Evolutionary conservation across 495 filamentous ascomycete genomes (phyloP).

Genomic region (Patellaria atrata): DNA sequence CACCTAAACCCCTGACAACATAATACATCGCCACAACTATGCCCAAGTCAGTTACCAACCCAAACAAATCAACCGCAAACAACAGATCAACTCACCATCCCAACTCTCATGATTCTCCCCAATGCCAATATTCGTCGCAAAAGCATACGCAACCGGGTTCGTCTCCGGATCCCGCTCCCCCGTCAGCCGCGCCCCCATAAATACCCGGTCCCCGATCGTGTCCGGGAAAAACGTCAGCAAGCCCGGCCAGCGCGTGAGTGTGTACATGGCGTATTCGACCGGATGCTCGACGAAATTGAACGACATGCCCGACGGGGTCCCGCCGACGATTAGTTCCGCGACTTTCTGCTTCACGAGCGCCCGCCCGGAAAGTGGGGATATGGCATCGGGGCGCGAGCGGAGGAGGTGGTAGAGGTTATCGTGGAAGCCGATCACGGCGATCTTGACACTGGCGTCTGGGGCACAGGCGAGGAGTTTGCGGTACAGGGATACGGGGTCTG

Average conservation of each 20-base stretch:
- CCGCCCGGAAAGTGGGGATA: slow-evolving; percentile 24
- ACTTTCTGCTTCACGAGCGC: slow-evolving; percentile 31
- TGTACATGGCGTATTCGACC: slow-evolving; percentile 22
- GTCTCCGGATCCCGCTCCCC: slow-evolving; percentile 12
- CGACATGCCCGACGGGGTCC: slow-evolving; percentile 29
- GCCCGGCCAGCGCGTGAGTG: slow-evolving; percentile 30
- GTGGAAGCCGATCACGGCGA: slow-evolving; percentile 28
- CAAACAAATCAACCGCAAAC: too few relatives aligned
- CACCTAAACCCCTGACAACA: slow-evolving; percentile 15
- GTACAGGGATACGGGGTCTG: slow-evolving; percentile 32
- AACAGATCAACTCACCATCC: too few relatives aligned
- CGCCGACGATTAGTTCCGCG: slow-evolving; percentile 31
- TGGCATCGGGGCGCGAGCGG: slow-evolving; percentile 25
- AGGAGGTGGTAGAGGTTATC: slow-evolving; percentile 27
- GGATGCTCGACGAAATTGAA: slow-evolving; percentile 33
- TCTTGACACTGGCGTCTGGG: slow-evolving; percentile 27
- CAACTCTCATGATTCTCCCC: slow-evolving; percentile 24
- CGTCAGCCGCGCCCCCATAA: slow-evolving; percentile 26
- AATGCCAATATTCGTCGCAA: slow-evolving; percentile 27
- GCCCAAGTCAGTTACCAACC: too few relatives aligned
- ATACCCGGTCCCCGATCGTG: slow-evolving; percentile 22
- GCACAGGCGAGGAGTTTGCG: slow-evolving; percentile 27
- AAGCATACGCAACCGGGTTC: slow-evolving; percentile 31
- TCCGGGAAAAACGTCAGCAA: slow-evolving; percentile 26
- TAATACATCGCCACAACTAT: slow-evolving; percentile 32